Conservation (phyloP, 163 green algal species). For the Trebouxiophyceae sp. region DNA sequence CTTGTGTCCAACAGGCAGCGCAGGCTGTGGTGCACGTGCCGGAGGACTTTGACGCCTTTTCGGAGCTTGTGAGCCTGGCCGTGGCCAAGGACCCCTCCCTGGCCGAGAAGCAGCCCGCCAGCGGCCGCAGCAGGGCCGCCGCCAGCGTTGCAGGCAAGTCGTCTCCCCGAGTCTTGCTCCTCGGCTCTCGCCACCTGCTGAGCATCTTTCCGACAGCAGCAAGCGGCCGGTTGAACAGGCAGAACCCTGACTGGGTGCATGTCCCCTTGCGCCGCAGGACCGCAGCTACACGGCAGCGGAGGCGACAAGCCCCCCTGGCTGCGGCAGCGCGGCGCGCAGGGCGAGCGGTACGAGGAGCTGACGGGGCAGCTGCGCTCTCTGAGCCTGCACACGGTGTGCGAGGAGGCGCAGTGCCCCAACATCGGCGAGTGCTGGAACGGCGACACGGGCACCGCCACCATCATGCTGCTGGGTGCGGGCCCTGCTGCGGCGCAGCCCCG, state of each 20-base stretch:
- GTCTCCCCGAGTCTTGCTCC: neutral
- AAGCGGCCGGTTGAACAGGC: neutral
- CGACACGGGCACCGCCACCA: conserved; percentile 88
- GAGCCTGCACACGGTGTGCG: conserved; percentile 92
- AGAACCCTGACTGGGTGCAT: neutral
- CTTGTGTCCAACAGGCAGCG: too few relatives aligned
- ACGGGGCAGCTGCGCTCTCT: conserved; percentile 78
- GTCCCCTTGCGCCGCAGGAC: neutral
- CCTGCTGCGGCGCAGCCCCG: too few relatives aligned
- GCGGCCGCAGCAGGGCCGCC: neutral
- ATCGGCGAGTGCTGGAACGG: conserved; percentile 96
- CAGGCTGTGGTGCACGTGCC: neutral
- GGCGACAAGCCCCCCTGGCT: conserved; percentile 89
- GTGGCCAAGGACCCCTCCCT: conserved; percentile 69
- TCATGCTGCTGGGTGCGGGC: conserved; percentile 91
- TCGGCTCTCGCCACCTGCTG: neutral
- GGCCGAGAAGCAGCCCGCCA: conserved; percentile 23
- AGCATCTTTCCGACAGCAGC: neutral
- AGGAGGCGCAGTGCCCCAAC: conserved; percentile 92
- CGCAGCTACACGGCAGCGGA: conserved; percentile 10
- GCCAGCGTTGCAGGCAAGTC: conserved; percentile 4
- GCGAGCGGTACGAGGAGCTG: conserved; percentile 90
- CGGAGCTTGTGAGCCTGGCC: conserved; percentile 75
- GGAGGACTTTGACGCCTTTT: conserved; percentile 60
- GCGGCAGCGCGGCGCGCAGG: conserved; percentile 83